Evolutionary conservation across 192 early-diverging fungal species (phyloP).

Genomic region (Entomortierella chlamydospora): DNA sequence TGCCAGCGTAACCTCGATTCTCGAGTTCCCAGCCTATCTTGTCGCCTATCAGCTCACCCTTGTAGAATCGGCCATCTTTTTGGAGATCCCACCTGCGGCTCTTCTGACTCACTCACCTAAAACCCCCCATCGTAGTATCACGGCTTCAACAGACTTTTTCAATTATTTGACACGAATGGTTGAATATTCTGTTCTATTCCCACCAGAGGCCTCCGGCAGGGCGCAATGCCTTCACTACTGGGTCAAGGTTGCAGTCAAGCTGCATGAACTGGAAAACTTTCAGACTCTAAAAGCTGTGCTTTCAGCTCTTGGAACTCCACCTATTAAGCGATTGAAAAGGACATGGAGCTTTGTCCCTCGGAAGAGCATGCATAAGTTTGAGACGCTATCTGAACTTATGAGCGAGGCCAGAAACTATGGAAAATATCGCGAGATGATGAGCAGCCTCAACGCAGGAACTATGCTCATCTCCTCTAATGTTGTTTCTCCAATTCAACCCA

Average conservation of each 20-base stretch:
- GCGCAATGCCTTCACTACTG: constrained; percentile 74
- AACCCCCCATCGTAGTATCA: constrained; percentile 68
- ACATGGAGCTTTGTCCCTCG: constrained; percentile 80
- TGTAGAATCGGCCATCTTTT: constrained; percentile 77
- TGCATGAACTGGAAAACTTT: constrained; percentile 71
- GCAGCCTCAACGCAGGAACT: constrained; percentile 43
- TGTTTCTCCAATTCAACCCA: constrained; percentile 26
- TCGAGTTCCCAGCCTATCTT: constrained; percentile 69
- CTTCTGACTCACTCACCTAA: constrained; percentile 71
- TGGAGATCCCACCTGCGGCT: constrained; percentile 68
- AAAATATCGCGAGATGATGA: constrained; percentile 74
- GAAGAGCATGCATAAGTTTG: constrained; percentile 68
- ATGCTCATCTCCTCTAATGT: constrained; percentile 11
- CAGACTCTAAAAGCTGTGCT: constrained; percentile 79
- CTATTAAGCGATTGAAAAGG: constrained; percentile 72
- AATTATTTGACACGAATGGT: constrained; percentile 82
- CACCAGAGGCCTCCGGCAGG: constrained; percentile 64
- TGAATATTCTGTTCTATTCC: constrained; percentile 76
- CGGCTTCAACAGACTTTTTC: constrained; percentile 81
- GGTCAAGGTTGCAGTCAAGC: constrained; percentile 74
- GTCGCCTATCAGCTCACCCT: constrained; percentile 77
- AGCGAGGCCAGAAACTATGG: constrained; percentile 78
- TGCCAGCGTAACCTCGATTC: constrained; percentile 62
- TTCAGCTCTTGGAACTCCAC: constrained; percentile 75
- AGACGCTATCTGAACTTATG: constrained; percentile 66